phyloP scores from a whole-genome alignment of 352 stramenopile genomes.

The Phytopythium vexans region DNA sequence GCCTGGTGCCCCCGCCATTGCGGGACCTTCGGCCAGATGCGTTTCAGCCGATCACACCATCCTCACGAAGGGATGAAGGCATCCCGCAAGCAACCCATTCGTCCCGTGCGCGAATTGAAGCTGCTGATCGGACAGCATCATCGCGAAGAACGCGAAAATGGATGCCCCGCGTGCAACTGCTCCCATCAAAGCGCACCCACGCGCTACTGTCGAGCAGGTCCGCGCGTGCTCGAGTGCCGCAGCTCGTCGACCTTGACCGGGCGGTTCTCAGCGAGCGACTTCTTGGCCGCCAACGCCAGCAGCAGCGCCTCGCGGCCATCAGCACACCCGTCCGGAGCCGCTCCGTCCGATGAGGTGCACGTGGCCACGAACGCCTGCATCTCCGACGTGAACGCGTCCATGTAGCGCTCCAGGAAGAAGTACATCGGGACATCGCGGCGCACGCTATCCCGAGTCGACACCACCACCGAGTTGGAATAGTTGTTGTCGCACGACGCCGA shows the following conservation, averaged over 20 bases:
- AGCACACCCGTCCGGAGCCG: constrained; percentile 27
- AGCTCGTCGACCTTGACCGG: constrained; percentile 43
- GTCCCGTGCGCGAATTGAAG: too few species aligned
- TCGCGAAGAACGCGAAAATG: too few species aligned
- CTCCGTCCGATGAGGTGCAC: constrained; percentile 12
- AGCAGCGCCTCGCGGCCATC: constrained; percentile 49
- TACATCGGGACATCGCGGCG: constrained; percentile 82
- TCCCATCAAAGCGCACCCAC: neutral
- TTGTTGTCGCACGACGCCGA: constrained; percentile 90
- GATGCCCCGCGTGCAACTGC: too few species aligned
- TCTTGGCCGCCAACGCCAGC: constrained; percentile 43
- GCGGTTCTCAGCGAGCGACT: constrained; percentile 41
- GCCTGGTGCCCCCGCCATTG: too few species aligned
- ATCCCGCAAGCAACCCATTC: too few species aligned
- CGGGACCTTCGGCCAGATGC: neutral
- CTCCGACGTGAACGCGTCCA: constrained; percentile 60
- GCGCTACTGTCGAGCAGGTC: too few species aligned
- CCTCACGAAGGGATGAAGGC: too few species aligned
- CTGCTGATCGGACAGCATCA: too few species aligned
- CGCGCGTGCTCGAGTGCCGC: too few species aligned
- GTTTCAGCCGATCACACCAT: neutral
- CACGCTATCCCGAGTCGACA: constrained; percentile 20
- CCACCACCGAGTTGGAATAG: constrained; percentile 74
- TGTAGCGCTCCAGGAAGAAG: constrained; percentile 92
- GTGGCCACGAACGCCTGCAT: constrained; percentile 43